phyloP scores from a whole-genome alignment of 805 yeast genomes.

The Kuraishia cidri region DNA sequence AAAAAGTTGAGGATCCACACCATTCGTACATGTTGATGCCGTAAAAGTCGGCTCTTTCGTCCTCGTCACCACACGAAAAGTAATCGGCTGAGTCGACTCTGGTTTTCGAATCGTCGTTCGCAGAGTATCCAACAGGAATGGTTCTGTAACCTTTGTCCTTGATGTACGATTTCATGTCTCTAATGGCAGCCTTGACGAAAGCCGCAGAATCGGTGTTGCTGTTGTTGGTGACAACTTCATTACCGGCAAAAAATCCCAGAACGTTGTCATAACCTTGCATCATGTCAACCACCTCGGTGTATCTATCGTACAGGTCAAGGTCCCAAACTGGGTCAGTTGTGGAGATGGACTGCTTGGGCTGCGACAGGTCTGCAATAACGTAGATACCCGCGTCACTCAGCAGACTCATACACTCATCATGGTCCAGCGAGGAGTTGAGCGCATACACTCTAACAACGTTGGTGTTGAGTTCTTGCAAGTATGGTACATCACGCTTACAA shows the following conservation, averaged over 20 bases:
- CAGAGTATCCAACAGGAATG: constrained; percentile 78
- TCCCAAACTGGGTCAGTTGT: constrained; percentile 59
- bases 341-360: constrained; percentile 55
- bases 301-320: constrained; percentile 53
- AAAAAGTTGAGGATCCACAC: constrained; percentile 63
- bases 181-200: constrained; percentile 74
- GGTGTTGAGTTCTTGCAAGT: constrained; percentile 50
- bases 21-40: constrained; percentile 89
- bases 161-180: constrained; percentile 70
- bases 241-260: constrained; percentile 81
- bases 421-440: constrained; percentile 54
- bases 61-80: constrained; percentile 65
- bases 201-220: constrained; percentile 70
- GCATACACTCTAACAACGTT: constrained; percentile 76
- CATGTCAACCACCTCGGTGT: constrained; percentile 59
- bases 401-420: constrained; percentile 57
- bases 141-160: constrained; percentile 47
- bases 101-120: constrained; percentile 64
- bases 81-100: constrained; percentile 65
- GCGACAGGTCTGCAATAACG: constrained; percentile 70
- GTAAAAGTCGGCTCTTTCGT: constrained; percentile 66
- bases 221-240: constrained; percentile 66
- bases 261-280: constrained; percentile 65
- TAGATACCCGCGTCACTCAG: constrained; percentile 71
- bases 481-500: constrained; percentile 71